Evolutionary conservation across 805 yeast species (phyloP).

Genomic region (Tetrapisispora namnaoensis): DNA sequence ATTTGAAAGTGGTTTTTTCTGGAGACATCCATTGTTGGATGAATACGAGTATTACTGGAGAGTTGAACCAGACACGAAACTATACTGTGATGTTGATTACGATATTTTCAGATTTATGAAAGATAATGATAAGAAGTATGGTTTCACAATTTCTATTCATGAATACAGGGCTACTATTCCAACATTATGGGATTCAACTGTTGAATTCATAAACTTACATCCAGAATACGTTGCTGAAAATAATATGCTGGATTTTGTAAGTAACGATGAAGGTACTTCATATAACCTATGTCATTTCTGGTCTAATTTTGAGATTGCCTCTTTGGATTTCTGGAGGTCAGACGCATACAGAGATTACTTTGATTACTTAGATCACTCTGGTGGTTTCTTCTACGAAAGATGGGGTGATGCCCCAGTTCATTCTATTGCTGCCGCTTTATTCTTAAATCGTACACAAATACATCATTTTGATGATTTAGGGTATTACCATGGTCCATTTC

Average conservation of each 20-base stretch:
- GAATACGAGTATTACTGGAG: slow-evolving; percentile 93
- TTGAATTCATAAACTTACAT: slow-evolving; percentile 45
- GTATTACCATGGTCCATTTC: slow-evolving; percentile 73
- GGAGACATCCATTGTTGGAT: slow-evolving; percentile 61
- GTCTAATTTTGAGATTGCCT: slow-evolving; percentile 83
- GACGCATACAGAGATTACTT: slow-evolving; percentile 64
- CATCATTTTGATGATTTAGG: slow-evolving; percentile 84
- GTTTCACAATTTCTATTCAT: slow-evolving; percentile 68
- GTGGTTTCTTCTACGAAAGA: slow-evolving; percentile 89
- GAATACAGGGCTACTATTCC: slow-evolving; percentile 66
- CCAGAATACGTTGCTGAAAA: slow-evolving; percentile 51
- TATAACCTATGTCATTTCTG: slow-evolving; percentile 84
- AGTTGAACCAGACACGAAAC: slow-evolving; percentile 78
- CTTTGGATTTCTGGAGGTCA: slow-evolving; percentile 63
- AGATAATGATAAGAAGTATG: slow-evolving; percentile 64
- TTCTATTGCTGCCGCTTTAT: slow-evolving; percentile 75
- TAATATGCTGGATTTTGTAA: slow-evolving; percentile 60
- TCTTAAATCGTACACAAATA: slow-evolving; percentile 56
- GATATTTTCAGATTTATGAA: slow-evolving; percentile 77
- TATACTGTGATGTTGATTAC: slow-evolving; percentile 74
- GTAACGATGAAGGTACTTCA: slow-evolving; percentile 59
- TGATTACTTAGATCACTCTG: slow-evolving; percentile 62
- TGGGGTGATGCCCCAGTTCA: slow-evolving; percentile 96
- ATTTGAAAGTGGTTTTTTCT: slow-evolving; percentile 84
- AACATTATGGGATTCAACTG: slow-evolving; percentile 67